Conservation (phyloP, 768 basidiomycete genomes). For the Wakefieldia striispora region DNA sequence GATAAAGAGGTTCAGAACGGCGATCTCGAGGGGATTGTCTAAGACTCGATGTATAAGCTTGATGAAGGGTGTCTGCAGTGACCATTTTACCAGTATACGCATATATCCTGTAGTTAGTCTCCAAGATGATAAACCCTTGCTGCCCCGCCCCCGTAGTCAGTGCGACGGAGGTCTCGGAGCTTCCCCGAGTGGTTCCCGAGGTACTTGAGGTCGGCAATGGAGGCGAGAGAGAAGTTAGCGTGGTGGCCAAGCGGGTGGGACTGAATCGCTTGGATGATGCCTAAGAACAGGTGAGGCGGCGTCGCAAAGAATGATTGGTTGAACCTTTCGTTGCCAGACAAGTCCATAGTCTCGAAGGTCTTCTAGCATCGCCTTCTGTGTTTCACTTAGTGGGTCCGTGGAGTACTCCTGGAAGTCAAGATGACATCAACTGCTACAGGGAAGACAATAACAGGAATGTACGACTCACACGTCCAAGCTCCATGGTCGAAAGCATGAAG, state of each 20-base stretch:
- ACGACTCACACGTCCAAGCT: slow-evolving; percentile 75
- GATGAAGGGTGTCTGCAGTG: slow-evolving; percentile 4
- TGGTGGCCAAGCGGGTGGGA: slow-evolving; percentile 93
- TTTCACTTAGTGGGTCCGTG: slow-evolving; percentile 71
- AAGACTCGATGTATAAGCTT: slow-evolving; percentile 19
- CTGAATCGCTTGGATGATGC: slow-evolving; percentile 78
- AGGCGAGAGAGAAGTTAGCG: slow-evolving; percentile 87
- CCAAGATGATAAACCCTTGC: slow-evolving; percentile 93
- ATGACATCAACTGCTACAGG: not conserved
- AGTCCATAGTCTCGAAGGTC: slow-evolving; percentile 95
- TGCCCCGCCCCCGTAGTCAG: slow-evolving; percentile 53
- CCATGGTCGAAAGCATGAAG: slow-evolving; percentile 97
- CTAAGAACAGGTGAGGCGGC: slow-evolving; percentile 35
- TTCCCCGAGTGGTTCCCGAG: slow-evolving; percentile 16
- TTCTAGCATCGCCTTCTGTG: slow-evolving; percentile 83
- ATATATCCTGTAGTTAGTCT: slow-evolving; percentile 98
- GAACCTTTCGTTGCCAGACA: slow-evolving; percentile 80
- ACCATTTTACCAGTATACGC: slow-evolving; percentile 82
- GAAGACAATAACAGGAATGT: not conserved
- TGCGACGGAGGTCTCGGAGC: slow-evolving; percentile 22
- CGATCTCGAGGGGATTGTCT: slow-evolving; percentile 97
- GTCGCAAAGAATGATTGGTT: slow-evolving; percentile 20
- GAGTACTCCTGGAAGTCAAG: slow-evolving; percentile 74
- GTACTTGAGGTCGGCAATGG: slow-evolving; percentile 60
- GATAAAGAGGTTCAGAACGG: slow-evolving; percentile 92